phyloP scores from a whole-genome alignment of 78 protist genomes.

The Dictyostelium brefeldianum region DNA sequence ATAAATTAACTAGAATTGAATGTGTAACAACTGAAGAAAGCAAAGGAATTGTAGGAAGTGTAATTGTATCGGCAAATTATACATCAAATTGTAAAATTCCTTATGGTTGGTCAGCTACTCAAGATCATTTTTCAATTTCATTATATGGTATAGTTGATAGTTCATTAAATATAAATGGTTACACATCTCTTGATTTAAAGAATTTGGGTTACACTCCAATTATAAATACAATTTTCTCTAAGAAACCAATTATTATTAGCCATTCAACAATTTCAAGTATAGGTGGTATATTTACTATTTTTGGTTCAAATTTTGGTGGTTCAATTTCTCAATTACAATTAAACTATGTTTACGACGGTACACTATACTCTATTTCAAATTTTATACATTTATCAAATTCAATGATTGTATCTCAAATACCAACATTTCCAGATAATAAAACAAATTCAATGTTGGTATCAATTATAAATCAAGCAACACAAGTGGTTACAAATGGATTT shows the following conservation, averaged over 20 bases:
- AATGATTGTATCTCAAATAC: no score
- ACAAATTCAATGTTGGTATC: no score
- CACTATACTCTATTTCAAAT: no score
- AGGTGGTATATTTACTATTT: constrained; percentile 6
- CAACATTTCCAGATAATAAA: no score
- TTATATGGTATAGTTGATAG: constrained; percentile 15
- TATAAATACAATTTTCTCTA: not conserved
- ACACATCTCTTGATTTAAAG: not conserved
- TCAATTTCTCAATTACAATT: not conserved
- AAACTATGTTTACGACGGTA: no score
- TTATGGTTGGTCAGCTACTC: not conserved
- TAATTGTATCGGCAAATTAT: not conserved
- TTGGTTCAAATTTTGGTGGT: not conserved
- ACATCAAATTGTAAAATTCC: not conserved
- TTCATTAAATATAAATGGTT: not conserved
- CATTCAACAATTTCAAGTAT: not conserved
- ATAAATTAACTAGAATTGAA: not conserved
- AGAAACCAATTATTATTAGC: not conserved
- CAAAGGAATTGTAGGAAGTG: not conserved
- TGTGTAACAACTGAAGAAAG: not conserved
- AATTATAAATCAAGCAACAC: no score
- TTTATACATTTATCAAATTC: no score
- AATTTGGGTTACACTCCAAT: no score
- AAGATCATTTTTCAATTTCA: not conserved
- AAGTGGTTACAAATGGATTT: no score